A percentile compares a stretch with the other conserved stretches of the same genome.
Conservation (phyloP, 495 filamentous ascomycete species). For the Echria macrotheca region DNA sequence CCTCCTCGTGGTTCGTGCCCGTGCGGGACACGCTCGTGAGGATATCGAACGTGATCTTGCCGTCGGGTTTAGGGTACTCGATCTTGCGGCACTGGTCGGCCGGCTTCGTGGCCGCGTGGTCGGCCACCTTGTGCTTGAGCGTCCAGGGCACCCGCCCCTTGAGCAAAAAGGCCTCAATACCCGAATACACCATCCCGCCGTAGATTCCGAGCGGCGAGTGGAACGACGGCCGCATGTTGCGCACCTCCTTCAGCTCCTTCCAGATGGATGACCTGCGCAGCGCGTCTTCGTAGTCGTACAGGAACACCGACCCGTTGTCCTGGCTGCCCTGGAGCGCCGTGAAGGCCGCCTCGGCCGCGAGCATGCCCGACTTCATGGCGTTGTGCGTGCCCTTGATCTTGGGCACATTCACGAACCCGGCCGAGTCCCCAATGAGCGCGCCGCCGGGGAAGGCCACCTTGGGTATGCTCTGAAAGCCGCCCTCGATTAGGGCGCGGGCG, state of each 20-base stretch:
- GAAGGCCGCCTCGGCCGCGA: conserved; percentile 87
- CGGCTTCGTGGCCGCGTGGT: conserved; percentile 70
- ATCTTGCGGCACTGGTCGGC: conserved; percentile 81
- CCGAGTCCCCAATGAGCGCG: conserved; percentile 91
- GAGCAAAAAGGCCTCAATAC: conserved; percentile 82
- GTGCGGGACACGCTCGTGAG: conserved; percentile 89
- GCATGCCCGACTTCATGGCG: conserved; percentile 94
- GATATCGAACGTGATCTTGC: conserved; percentile 90
- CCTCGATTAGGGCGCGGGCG: conserved; percentile 87
- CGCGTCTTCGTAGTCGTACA: conserved; percentile 89
- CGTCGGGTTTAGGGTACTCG: conserved; percentile 94
- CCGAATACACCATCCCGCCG: conserved; percentile 89
- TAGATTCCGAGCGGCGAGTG: conserved; percentile 76
- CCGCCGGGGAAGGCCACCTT: conserved; percentile 95
- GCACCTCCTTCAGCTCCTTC: conserved; percentile 90
- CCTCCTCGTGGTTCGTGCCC: conserved; percentile 97
- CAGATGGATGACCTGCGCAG: conserved; percentile 86
- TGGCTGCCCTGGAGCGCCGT: conserved; percentile 56
- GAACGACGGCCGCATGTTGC: conserved; percentile 96
- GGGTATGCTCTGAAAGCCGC: conserved; percentile 95
- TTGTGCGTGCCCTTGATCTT: conserved; percentile 99
- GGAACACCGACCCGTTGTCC: conserved; percentile 68
- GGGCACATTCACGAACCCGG: conserved; percentile 94
- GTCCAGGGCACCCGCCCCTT: conserved; percentile 90
- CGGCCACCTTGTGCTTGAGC: conserved; percentile 70